A percentile compares a stretch with the other conserved stretches of the same genome.
These are phyloP conservation scores for Chaetomium sp. DNA, from an alignment of 2,329 filamentous ascomycete species.

Conservation along the genomic window DNA sequence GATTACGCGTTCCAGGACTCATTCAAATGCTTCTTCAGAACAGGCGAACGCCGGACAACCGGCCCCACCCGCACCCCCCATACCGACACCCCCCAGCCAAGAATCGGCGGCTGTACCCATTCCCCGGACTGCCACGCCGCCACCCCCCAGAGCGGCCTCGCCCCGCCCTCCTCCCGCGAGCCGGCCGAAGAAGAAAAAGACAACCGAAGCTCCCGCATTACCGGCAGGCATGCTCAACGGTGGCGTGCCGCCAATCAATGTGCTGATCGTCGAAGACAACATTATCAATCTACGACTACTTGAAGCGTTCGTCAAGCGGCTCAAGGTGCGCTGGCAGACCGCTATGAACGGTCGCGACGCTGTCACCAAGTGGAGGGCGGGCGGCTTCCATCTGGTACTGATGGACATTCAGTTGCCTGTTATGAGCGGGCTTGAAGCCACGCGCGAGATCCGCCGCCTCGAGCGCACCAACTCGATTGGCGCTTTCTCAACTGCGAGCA, in stretches of 20 bases:
- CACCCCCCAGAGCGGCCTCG: slow-evolving; percentile 49
- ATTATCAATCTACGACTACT: slow-evolving; percentile 94
- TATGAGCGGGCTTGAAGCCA: slow-evolving; percentile 94
- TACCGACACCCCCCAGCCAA: slow-evolving; percentile 57
- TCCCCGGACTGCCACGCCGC: slow-evolving; percentile 59
- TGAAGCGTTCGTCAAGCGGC: slow-evolving; percentile 91
- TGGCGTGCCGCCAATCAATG: slow-evolving; percentile 91
- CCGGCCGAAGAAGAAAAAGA: slow-evolving; percentile 46
- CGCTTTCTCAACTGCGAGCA: slow-evolving; percentile 63
- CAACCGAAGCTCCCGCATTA: slow-evolving; percentile 46
- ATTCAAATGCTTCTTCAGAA: slow-evolving; percentile 60
- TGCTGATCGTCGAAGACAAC: slow-evolving; percentile 97
- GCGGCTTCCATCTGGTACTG: slow-evolving; percentile 91
- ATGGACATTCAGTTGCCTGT: slow-evolving; percentile 99
- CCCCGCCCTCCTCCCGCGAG: slow-evolving; percentile 47
- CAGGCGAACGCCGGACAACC: slow-evolving; percentile 40
- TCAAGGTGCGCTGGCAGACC: slow-evolving; percentile 97
- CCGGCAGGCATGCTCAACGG: slow-evolving; percentile 72
- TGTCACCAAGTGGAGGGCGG: slow-evolving; percentile 87
- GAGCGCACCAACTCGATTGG: slow-evolving; percentile 92
- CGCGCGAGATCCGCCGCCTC: slow-evolving; percentile 86
- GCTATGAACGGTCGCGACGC: slow-evolving; percentile 94
- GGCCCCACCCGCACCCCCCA: slow-evolving; percentile 53
- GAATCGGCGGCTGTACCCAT: slow-evolving; percentile 43
- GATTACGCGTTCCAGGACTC: slow-evolving; percentile 57